Evolutionary conservation across 1,284 basidiomycete species (phyloP).

Genomic region (Apiotrichum domesticum): DNA sequence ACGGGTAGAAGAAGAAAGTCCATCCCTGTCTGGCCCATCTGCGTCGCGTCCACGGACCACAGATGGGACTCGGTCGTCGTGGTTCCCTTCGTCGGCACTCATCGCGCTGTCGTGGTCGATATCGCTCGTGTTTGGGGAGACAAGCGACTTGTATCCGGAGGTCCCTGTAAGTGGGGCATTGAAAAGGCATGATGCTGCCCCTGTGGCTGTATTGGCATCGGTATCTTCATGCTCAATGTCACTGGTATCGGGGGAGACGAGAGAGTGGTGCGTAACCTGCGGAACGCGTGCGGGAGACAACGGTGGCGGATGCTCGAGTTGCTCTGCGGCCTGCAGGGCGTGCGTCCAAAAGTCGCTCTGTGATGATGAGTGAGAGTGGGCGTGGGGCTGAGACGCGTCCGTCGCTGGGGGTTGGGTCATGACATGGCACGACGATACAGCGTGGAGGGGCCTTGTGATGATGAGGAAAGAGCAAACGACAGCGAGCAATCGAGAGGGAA

Average conservation of each 20-base stretch:
- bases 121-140: neutral
- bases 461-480: no score
- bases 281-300: neutral
- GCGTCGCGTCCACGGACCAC: no score
- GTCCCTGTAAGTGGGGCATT: neutral
- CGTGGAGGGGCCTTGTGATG: neutral
- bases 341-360: slow-evolving; percentile 10
- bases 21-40: no score
- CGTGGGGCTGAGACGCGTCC: neutral
- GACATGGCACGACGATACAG: slow-evolving; percentile 1
- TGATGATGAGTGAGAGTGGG: neutral
- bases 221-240: no score
- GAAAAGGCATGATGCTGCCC: no score
- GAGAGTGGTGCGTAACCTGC: no score
- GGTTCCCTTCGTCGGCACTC: no score
- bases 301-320: neutral
- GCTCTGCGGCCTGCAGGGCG: slow-evolving; percentile 1
- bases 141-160: neutral
- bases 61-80: no score
- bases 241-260: no score
- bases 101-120: neutral
- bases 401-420: slow-evolving; percentile 2
- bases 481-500: no score
- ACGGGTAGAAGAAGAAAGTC: neutral
- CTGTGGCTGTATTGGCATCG: no score